Base-by-base conservation (phyloP, 495 filamentous ascomycete species). In the Thermochaetoides thermophila region DNA sequence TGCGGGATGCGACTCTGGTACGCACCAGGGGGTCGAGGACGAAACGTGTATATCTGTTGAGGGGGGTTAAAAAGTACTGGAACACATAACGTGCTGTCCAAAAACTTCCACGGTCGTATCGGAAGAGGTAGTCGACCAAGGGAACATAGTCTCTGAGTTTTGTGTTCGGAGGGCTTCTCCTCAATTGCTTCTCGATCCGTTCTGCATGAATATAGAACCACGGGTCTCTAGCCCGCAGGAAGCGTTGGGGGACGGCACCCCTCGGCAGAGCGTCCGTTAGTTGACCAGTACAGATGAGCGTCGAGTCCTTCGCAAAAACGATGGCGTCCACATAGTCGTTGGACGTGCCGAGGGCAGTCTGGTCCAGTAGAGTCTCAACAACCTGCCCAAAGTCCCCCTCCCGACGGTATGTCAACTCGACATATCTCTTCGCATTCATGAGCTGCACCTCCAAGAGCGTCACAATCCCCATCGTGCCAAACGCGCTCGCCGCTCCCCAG, bases 21-120 rank as follows among this genome's bases (percentile, higher is more conserved):
- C 68, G 72, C 50, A 69, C 52, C 41, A 73, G 70, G 28, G 52
- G 51, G 37, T 77, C 60, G 5, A 74, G 61, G 23, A 55, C 17
- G 36, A 42, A 60, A 15, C 69, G 50, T 0, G 64, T 70, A 40
- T 68, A 32, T 18, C 56, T 50, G 41, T 67, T 71, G 49, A 70
- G 71, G n/a, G 68, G 68, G 17, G 17, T 19, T 12, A 20, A 19
- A 51, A 73, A 73, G 45, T 71, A 73, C 17, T 55, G 34, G 49
- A 73, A 76, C 7, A 66, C 70, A 19, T 5, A 61, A 60, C 16
- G 46, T 38, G 21, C 69, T 68, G 12, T 64, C 70, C 69, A 74
- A 61, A 75, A 75, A 1, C 61, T 67, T 27, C 68, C 70, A 6
- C 71, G 59, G 49, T 73, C 70, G 47, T 75, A 72, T 10, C 71